A percentile compares a stretch with the other conserved stretches of the same genome.
Conservation (phyloP, 2,329 filamentous ascomycete species). For the Venturiaceae sp. region DNA sequence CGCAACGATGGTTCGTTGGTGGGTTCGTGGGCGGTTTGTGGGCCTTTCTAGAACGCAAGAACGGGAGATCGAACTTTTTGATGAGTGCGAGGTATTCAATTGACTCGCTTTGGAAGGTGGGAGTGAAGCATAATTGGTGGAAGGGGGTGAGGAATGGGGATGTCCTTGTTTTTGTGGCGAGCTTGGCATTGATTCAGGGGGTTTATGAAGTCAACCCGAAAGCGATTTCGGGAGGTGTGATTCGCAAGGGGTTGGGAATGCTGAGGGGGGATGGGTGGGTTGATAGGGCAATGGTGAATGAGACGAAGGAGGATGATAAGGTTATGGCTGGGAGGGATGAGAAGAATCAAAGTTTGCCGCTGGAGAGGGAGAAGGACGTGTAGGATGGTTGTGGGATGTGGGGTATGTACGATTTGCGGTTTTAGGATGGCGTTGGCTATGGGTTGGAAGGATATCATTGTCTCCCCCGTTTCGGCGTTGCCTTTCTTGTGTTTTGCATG, state of each 20-base stretch:
- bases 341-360: background rate
- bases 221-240: slow-evolving; percentile 55
- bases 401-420: background rate
- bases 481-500: too few relatives aligned
- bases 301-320: slow-evolving; percentile 1
- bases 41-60: slow-evolving; percentile 62
- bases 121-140: slow-evolving; percentile 87
- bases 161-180: slow-evolving; percentile 70
- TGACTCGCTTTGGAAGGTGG: slow-evolving; percentile 84
- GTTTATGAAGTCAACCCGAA: slow-evolving; percentile 64
- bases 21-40: slow-evolving; percentile 80
- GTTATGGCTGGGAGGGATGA: background rate
- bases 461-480: too few relatives aligned
- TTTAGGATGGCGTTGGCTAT: too few relatives aligned
- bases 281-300: slow-evolving; percentile 40
- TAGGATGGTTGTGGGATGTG: background rate
- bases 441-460: too few relatives aligned
- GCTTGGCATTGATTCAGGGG: slow-evolving; percentile 66
- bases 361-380: background rate
- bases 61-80: slow-evolving; percentile 62
- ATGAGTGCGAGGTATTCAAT: slow-evolving; percentile 71
- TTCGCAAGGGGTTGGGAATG: slow-evolving; percentile 66
- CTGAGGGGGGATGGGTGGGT: slow-evolving; percentile 65
- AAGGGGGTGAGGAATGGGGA: slow-evolving; percentile 73
- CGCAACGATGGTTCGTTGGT: slow-evolving; percentile 80